Percentiles rank a stretch among this genome's conserved stretches.
These are phyloP conservation scores for Agarophyton chilense DNA, from an alignment of 23 red algal genomes.

Conservation along the genomic window DNA sequence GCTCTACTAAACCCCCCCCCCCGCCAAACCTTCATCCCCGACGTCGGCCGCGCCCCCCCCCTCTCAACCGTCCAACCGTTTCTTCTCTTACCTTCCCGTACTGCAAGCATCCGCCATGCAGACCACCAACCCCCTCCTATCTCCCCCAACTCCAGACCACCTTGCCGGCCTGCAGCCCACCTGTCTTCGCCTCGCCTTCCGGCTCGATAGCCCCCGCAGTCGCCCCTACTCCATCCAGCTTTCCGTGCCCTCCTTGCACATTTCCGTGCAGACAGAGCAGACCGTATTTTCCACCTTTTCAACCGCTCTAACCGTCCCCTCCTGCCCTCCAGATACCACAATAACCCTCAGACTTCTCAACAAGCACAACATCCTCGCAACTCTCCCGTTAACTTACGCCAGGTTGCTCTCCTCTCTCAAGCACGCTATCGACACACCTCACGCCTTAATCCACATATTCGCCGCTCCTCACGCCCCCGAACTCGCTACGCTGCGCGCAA, in stretches of 20 bases:
- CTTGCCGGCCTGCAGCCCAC: background rate
- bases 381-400: background rate
- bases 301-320: background rate
- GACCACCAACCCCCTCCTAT: background rate
- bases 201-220: background rate
- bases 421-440: background rate
- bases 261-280: constrained; percentile 3
- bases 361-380: constrained; percentile 16
- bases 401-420: background rate
- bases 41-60: background rate
- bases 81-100: too few relatives aligned
- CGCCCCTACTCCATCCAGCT: constrained; percentile 9
- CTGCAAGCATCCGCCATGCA: constrained; percentile 21
- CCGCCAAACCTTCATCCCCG: background rate
- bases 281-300: background rate
- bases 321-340: background rate
- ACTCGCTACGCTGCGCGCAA: constrained; percentile 11
- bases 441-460: background rate
- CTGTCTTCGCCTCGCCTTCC: constrained; percentile 7
- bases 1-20: background rate
- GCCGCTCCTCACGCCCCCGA: constrained; percentile 8
- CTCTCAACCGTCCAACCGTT: background rate
- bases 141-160: too few relatives aligned
- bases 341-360: background rate
- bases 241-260: background rate